Evolutionary conservation across 2,329 filamentous ascomycete species (phyloP).

Genomic region (Colletotrichum graminicola): DNA sequence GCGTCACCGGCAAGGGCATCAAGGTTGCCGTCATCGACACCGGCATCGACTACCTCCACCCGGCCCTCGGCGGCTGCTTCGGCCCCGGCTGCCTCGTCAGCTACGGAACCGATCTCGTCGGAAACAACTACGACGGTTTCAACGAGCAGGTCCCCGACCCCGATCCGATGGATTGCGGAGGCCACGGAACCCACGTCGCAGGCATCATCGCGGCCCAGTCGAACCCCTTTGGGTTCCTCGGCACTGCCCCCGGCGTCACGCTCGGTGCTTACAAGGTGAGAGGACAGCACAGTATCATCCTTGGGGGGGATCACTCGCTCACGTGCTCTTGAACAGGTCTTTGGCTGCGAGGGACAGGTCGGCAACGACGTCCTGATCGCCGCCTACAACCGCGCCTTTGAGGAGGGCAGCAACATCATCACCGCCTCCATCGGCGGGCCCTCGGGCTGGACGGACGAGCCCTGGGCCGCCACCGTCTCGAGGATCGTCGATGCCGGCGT

Average conservation of each 20-base stretch:
- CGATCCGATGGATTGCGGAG: constrained; percentile 68
- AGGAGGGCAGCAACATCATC: constrained; percentile 70
- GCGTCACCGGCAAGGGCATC: constrained; percentile 63
- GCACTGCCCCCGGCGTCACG: constrained; percentile 67
- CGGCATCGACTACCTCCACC: constrained; percentile 72
- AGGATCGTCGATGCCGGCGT: constrained; percentile 67
- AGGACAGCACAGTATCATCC: too few relatives aligned
- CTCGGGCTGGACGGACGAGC: constrained; percentile 65
- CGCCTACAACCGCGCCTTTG: constrained; percentile 70
- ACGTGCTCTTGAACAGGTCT: constrained; percentile 52
- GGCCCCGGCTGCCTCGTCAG: constrained; percentile 69
- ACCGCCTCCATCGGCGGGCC: constrained; percentile 66
- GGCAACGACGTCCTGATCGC: constrained; percentile 69
- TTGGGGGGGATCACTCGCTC: not conserved
- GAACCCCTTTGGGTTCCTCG: constrained; percentile 66
- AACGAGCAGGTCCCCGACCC: constrained; percentile 58
- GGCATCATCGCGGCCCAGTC: constrained; percentile 72
- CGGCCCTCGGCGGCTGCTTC: constrained; percentile 74
- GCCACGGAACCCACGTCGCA: constrained; percentile 72
- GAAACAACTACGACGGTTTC: constrained; percentile 60
- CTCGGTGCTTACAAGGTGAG: constrained; percentile 64
- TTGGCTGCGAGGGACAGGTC: constrained; percentile 65
- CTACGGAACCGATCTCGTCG: constrained; percentile 69
- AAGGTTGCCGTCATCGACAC: constrained; percentile 67
- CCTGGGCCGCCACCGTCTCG: constrained; percentile 63